phyloP scores from a whole-genome alignment of 768 basidiomycete genomes.

The Leccinum disarticulatum region DNA sequence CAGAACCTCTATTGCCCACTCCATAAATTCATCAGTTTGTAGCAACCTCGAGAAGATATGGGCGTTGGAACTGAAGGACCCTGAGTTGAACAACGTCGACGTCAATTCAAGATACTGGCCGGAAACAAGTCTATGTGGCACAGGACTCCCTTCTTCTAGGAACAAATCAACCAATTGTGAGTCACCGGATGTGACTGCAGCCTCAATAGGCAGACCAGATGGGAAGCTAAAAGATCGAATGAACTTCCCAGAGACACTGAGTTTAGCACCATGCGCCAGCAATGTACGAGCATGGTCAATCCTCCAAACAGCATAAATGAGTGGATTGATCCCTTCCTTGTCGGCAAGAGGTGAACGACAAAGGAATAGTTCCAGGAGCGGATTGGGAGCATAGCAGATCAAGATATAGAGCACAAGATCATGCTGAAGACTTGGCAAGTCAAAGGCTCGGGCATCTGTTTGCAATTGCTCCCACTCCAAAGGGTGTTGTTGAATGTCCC shows the following conservation, averaged over 20 bases:
- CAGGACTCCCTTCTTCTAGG: not conserved
- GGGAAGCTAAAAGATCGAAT: not conserved
- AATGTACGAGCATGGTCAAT: not conserved
- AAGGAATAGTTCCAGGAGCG: not conserved
- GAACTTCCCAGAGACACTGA: not conserved
- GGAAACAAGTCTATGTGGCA: not conserved
- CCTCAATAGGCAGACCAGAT: not conserved
- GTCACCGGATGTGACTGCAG: not conserved
- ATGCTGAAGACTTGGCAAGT: not conserved
- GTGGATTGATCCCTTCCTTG: not conserved
- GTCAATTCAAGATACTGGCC: too few relatives aligned
- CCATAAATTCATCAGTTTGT: not conserved
- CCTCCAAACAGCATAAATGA: not conserved
- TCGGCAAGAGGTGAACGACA: not conserved
- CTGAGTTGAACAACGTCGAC: too few relatives aligned
- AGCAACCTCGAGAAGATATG: too few relatives aligned
- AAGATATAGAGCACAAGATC: not conserved
- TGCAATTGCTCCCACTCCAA: not conserved
- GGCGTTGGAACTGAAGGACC: too few relatives aligned
- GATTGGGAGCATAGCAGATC: not conserved
- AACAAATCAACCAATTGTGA: not conserved
- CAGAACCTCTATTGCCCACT: not conserved
- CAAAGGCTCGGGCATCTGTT: too few relatives aligned
- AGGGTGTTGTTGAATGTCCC: not conserved
- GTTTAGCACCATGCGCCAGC: not conserved